phyloP scores from a whole-genome alignment of 352 stramenopile genomes.

The Elongisporangium anandrum region DNA sequence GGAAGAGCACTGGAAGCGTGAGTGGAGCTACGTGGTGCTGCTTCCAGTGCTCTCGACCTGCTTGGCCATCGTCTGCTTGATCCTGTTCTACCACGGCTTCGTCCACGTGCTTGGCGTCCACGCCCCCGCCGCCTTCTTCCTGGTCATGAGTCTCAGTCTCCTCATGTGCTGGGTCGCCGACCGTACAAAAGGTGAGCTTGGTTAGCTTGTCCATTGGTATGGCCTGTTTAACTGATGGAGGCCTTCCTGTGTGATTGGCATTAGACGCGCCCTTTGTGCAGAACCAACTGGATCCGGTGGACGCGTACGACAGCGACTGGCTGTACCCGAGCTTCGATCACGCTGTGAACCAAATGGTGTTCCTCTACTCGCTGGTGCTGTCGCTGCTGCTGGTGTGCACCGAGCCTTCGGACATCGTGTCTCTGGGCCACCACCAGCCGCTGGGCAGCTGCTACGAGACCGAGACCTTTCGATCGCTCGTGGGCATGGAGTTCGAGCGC shows the following conservation, averaged over 20 bases:
- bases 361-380: conserved; percentile 60
- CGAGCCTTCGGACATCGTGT: conserved; percentile 67
- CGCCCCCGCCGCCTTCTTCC: conserved; percentile 41
- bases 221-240: neutral
- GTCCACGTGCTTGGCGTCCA: conserved; percentile 53
- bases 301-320: conserved; percentile 82
- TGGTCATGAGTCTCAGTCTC: conserved; percentile 45
- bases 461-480: conserved; percentile 53
- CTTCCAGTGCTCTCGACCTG: conserved; percentile 44
- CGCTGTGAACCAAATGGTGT: conserved; percentile 78
- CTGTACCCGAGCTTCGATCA: conserved; percentile 72
- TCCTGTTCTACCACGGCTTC: conserved; percentile 63
- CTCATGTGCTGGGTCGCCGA: conserved; percentile 71
- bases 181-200: conserved; percentile 36
- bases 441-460: conserved; percentile 62
- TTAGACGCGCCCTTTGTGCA: conserved; percentile 53
- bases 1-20: conserved; percentile 47
- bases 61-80: conserved; percentile 50
- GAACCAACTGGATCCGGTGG: conserved; percentile 46
- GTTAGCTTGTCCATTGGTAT: neutral
- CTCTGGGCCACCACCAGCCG: conserved; percentile 67
- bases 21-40: conserved; percentile 61
- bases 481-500: conserved; percentile 51
- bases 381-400: conserved; percentile 55
- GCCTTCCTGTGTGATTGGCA: conserved; percentile 3